Base-by-base conservation (phyloP, 371 early-diverging fungal species). In the Batkoa obscura region DNA sequence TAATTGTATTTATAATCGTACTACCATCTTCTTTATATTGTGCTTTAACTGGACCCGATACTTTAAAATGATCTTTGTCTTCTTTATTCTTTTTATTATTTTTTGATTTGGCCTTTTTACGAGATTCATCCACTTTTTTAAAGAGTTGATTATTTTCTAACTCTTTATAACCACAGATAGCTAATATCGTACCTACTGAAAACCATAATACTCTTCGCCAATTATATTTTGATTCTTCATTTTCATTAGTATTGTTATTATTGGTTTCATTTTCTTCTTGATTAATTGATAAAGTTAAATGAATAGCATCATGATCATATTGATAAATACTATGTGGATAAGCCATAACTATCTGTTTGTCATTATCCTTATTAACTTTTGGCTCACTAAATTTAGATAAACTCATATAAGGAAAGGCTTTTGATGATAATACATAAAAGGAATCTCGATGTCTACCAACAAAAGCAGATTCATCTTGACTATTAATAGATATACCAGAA, bases 401-500 rank as follows among this genome's bases (percentile, higher is more conserved):
- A 39, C n/a, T 38, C n/a, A 55, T 13, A 33, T 43, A 55, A 3
- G 55, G 55, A 33, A 38, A 55, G 31, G 6, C 2, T n/a, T 55
- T n/a, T 3, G 58, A 43, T 17, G 58, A 77, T 4, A 82, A 62
- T 1, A 76, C 73, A 56, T 72, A 82, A 1, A 79, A 64, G 41
- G 71, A 75, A 33, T 72, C 78, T 36, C 73, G 64, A 35, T 75
- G 65, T 2, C 64, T 61, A 31, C 81, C 78, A 3, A 84, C 68
- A 56, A 79, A 80, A 12, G 35, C 41, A 23, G 48, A 38, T 74
- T 65, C 32, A 76, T 64, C 1, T 64, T 61, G 31, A 81, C 79
- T 3, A 84, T 68, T 55, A 79, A 81, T 8, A 49, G 36, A 12
- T 17, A 33, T 8, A 37, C 35, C 30, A 60, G 68, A 30, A 43